phyloP scores from a whole-genome alignment of 2,329 filamentous ascomycete species.

The Phaeosphaeriaceae sp. region DNA sequence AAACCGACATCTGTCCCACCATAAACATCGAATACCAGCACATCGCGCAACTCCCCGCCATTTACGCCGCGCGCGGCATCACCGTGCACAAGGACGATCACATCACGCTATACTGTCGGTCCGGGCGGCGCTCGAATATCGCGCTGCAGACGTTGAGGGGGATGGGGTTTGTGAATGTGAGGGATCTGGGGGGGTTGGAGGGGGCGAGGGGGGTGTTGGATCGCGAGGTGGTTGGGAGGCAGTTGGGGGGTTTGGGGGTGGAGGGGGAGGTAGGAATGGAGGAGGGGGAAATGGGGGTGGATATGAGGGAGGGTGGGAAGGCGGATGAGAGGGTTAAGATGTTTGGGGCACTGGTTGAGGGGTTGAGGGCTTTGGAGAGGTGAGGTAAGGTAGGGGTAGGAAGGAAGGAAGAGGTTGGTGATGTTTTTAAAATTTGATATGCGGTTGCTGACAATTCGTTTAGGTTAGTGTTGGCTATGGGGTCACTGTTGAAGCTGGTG shows the following conservation, averaged over 20 bases:
- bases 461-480: no score
- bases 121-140: conserved; percentile 42
- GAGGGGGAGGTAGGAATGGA: background rate
- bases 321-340: conserved; percentile 26
- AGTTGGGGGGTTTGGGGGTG: conserved; percentile 17
- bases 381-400: conserved; percentile 5
- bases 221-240: conserved; percentile 30
- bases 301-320: conserved; percentile 9
- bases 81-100: conserved; percentile 30
- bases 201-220: conserved; percentile 37
- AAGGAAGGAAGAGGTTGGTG: background rate
- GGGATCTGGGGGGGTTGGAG: conserved; percentile 47
- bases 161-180: conserved; percentile 38
- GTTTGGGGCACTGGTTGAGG: conserved; percentile 33
- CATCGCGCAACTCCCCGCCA: conserved; percentile 35
- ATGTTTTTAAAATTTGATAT: no score
- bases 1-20: conserved; percentile 30
- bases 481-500: no score
- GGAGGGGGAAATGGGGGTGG: conserved; percentile 2
- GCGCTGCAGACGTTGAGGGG: conserved; percentile 36
- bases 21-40: conserved; percentile 48
- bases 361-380: conserved; percentile 35
- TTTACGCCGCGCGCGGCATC: conserved; percentile 27
- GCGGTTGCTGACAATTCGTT: no score
- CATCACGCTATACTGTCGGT: conserved; percentile 49